Percentiles rank a stretch among this genome's conserved stretches.
phyloP scores from a whole-genome alignment of 495 filamentous ascomycete species.

The Lentithecium fluviatile region DNA sequence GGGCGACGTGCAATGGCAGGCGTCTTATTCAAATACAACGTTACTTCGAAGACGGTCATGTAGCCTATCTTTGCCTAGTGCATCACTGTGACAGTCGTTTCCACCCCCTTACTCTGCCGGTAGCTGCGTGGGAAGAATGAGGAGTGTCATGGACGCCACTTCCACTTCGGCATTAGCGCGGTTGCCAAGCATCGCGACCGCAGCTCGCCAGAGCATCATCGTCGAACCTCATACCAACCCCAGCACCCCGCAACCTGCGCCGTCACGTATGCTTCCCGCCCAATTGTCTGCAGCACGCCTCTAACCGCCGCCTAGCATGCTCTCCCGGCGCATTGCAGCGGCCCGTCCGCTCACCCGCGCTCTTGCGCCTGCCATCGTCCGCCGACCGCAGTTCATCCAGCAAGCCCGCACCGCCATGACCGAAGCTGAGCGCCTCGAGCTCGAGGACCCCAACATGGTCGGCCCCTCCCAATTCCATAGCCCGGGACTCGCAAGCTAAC shows the following conservation, averaged over 20 bases:
- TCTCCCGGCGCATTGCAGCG: slow-evolving; percentile 45
- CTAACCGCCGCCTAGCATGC: slow-evolving; percentile 42
- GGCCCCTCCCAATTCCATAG: slow-evolving; percentile 5
- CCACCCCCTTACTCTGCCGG: no score
- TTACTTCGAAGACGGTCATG: no score
- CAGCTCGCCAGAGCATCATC: not conserved
- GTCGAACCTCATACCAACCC: not conserved
- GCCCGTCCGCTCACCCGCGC: slow-evolving; percentile 47
- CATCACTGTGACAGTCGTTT: no score
- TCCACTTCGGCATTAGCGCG: slow-evolving; percentile 1
- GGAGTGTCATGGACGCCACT: not conserved
- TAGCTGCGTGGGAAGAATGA: no score
- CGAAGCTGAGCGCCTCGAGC: slow-evolving; percentile 52
- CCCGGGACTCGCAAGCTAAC: not conserved
- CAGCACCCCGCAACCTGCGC: slow-evolving; percentile 1
- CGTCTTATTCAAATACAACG: no score
- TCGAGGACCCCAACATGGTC: slow-evolving; percentile 79
- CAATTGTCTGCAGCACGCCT: not conserved
- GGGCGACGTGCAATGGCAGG: no score
- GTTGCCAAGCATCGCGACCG: slow-evolving; percentile 15
- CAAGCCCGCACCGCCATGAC: slow-evolving; percentile 25
- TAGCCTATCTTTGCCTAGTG: no score
- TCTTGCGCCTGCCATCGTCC: slow-evolving; percentile 29
- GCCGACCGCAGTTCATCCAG: slow-evolving; percentile 28
- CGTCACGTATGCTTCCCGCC: slow-evolving; percentile 19